Percentiles rank a stretch among this genome's conserved stretches.
phyloP scores from a whole-genome alignment of 352 stramenopile genomes.

The Globisporangium cylindrosporum region DNA sequence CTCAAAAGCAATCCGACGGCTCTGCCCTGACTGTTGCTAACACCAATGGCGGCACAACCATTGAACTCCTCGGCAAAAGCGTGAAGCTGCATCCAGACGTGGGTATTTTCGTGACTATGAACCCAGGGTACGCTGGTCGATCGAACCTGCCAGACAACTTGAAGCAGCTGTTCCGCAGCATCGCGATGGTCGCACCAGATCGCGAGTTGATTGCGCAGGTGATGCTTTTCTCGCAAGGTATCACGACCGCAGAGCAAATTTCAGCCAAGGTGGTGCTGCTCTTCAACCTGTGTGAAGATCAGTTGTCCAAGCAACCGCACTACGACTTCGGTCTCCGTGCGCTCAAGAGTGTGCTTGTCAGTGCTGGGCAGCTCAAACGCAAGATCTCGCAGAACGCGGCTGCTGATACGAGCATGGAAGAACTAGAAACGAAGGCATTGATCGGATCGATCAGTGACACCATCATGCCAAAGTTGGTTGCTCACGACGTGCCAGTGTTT shows the following conservation, averaged over 20 bases:
- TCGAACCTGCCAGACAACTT: conserved; percentile 98
- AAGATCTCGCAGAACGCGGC: conserved; percentile 66
- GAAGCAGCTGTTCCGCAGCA: conserved; percentile 99
- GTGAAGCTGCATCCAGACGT: conserved; percentile 97
- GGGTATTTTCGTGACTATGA: conserved; percentile 99
- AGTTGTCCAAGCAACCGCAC: conserved; percentile 98
- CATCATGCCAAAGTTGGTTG: conserved; percentile 98
- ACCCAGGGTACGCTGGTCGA: conserved; percentile 98
- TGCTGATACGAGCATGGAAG: conserved; percentile 40
- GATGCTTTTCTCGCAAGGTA: conserved; percentile 99
- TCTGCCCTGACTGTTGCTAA: conserved; percentile 19
- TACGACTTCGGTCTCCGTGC: conserved; percentile 99
- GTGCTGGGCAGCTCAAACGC: conserved; percentile 97
- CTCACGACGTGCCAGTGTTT: conserved; percentile 97
- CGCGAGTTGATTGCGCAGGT: conserved; percentile 99
- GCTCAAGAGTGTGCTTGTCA: conserved; percentile 98
- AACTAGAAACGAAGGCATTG: conserved; percentile 93
- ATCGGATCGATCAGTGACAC: conserved; percentile 99
- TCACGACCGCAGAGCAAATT: conserved; percentile 97
- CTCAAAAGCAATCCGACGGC: conserved; percentile 36
- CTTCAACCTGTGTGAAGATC: conserved; percentile 97
- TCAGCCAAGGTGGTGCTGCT: conserved; percentile 97
- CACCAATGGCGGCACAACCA: conserved; percentile 40
- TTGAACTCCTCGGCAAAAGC: conserved; percentile 95
- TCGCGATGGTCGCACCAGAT: conserved; percentile 99